Evolutionary conservation across 2,329 filamentous ascomycete species (phyloP).

Genomic region (Fusarium annulatum): DNA sequence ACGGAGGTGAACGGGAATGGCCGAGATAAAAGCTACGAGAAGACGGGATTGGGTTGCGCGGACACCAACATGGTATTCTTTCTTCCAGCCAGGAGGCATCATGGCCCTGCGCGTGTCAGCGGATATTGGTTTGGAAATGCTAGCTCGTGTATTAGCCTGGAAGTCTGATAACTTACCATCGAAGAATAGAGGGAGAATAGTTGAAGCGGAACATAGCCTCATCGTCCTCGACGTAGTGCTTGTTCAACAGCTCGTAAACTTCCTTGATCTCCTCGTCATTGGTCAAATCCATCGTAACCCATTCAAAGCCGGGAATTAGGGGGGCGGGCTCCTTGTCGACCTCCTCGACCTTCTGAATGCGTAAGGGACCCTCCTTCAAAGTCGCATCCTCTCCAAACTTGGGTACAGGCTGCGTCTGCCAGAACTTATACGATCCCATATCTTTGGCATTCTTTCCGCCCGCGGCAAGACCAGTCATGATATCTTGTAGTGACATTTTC

Average conservation of each 20-base stretch:
- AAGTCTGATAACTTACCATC: conserved; percentile 71
- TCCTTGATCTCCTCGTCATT: conserved; percentile 84
- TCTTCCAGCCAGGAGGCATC: conserved; percentile 93
- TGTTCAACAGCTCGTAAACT: conserved; percentile 89
- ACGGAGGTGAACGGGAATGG: conserved; percentile 85
- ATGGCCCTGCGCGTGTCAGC: conserved; percentile 74
- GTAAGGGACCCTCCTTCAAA: conserved; percentile 84
- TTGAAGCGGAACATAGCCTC: conserved; percentile 98
- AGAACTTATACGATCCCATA: conserved; percentile 98
- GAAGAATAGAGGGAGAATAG: conserved; percentile 88
- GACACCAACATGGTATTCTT: conserved; percentile 95
- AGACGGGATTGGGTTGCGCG: conserved; percentile 84
- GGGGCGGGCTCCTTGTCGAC: conserved; percentile 81
- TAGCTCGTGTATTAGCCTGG: not conserved
- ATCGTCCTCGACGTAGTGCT: conserved; percentile 97
- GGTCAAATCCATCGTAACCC: conserved; percentile 89
- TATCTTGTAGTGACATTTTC: conserved; percentile 74
- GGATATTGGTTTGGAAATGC: not conserved
- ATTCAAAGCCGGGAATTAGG: conserved; percentile 88
- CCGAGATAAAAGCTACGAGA: conserved; percentile 95
- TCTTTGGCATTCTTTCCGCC: conserved; percentile 92
- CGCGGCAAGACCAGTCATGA: conserved; percentile 79
- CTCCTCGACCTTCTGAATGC: conserved; percentile 79
- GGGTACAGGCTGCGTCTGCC: conserved; percentile 95
- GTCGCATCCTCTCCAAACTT: conserved; percentile 74